Percentiles rank a stretch among this genome's conserved stretches.
phyloP scores from a whole-genome alignment of 208 protist genomes.

The Vickermania spadyakhi region DNA sequence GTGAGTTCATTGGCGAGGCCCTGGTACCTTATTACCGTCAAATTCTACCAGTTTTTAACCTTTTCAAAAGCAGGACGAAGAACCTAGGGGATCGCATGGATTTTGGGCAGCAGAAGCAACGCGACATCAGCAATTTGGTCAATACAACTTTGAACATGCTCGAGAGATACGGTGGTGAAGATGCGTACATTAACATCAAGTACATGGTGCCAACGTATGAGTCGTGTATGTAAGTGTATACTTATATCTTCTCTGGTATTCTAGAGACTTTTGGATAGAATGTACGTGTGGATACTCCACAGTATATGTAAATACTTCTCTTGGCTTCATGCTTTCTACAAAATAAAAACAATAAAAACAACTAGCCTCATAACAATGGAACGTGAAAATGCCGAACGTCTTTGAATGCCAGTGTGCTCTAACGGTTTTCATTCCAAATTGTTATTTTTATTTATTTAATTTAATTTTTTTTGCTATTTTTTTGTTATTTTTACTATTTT shows the following conservation, averaged over 20 bases:
- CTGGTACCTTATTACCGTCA: constrained; percentile 98
- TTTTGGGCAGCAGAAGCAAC: constrained; percentile 91
- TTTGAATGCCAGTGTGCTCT: too few relatives aligned
- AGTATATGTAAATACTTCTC: background rate
- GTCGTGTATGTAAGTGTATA: constrained; percentile 41
- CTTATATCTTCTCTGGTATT: background rate
- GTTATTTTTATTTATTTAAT: too few relatives aligned
- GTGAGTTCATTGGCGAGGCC: constrained; percentile 93
- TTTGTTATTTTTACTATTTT: too few relatives aligned
- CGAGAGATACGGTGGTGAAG: constrained; percentile 86
- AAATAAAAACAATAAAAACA: too few relatives aligned
- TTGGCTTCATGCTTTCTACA: background rate
- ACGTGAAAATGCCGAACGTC: too few relatives aligned
- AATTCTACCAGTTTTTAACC: constrained; percentile 98
- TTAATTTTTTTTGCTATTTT: constrained; percentile 9
- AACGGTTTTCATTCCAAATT: too few relatives aligned
- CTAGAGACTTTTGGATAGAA: background rate
- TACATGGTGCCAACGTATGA: constrained; percentile 94
- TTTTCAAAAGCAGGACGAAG: constrained; percentile 94
- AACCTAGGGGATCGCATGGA: constrained; percentile 94
- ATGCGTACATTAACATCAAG: constrained; percentile 95
- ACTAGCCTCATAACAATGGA: too few relatives aligned
- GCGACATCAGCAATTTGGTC: constrained; percentile 94
- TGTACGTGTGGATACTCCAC: constrained; percentile 4
- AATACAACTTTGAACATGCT: constrained; percentile 96